These are phyloP conservation scores for Helminthosporium solani DNA, from an alignment of 2,329 filamentous ascomycete species.

Conservation along the genomic window DNA sequence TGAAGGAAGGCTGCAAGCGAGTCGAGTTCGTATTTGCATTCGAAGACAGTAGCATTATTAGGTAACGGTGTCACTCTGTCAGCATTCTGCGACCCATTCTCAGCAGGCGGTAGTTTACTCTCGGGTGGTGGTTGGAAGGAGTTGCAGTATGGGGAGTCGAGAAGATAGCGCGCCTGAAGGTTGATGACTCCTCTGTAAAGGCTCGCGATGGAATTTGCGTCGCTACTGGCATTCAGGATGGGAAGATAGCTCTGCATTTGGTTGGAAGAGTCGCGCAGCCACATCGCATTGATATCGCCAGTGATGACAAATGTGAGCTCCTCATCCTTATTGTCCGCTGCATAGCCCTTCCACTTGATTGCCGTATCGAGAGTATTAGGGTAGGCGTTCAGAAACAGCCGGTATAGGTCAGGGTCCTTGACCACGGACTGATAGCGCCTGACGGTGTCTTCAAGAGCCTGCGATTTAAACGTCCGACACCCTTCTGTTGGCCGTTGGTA, in stretches of 20 bases:
- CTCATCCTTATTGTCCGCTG: slow-evolving; percentile 59
- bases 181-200: slow-evolving; percentile 72
- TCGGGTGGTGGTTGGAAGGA: slow-evolving; percentile 55
- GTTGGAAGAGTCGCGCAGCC: slow-evolving; percentile 60
- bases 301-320: slow-evolving; percentile 64
- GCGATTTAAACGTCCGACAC: slow-evolving; percentile 51
- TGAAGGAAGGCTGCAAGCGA: slow-evolving; percentile 54
- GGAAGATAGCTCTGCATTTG: slow-evolving; percentile 71
- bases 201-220: slow-evolving; percentile 61
- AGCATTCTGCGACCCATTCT: slow-evolving; percentile 41
- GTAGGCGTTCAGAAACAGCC: slow-evolving; percentile 71
- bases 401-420: slow-evolving; percentile 61
- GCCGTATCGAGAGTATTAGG: slow-evolving; percentile 76
- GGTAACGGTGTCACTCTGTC: slow-evolving; percentile 49
- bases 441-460: slow-evolving; percentile 45
- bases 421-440: slow-evolving; percentile 42
- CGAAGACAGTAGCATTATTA: slow-evolving; percentile 49
- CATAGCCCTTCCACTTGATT: slow-evolving; percentile 65
- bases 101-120: slow-evolving; percentile 44
- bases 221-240: slow-evolving; percentile 57
- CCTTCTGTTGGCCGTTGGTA: slow-evolving; percentile 46
- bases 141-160: slow-evolving; percentile 58
- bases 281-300: slow-evolving; percentile 60
- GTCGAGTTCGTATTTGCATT: slow-evolving; percentile 58
- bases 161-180: slow-evolving; percentile 67